phyloP scores from a whole-genome alignment of 2,329 filamentous ascomycete genomes.

The Colletotrichum lentis region DNA sequence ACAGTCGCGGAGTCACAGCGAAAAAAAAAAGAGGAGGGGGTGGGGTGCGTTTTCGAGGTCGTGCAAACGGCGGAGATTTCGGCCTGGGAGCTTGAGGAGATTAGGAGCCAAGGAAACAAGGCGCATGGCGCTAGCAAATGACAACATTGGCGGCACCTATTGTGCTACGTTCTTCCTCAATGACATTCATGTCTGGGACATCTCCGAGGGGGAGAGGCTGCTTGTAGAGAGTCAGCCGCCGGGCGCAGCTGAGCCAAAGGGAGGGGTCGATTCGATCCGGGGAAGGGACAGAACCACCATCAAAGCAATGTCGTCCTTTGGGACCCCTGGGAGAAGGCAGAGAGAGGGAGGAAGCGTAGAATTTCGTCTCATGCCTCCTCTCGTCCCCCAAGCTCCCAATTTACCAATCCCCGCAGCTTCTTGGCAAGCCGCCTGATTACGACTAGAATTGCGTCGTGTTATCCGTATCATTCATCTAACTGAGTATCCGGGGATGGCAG shows the following conservation, averaged over 20 bases:
- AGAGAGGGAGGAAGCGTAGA: too few relatives aligned
- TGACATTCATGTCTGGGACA: constrained; percentile 2
- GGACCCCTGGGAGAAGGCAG: too few relatives aligned
- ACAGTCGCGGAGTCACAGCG: background rate
- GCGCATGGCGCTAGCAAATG: background rate
- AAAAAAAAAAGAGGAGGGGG: too few relatives aligned
- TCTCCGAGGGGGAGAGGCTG: constrained; percentile 14
- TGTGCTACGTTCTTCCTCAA: background rate
- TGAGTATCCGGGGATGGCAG: background rate
- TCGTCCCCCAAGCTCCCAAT: too few relatives aligned
- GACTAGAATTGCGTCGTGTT: background rate
- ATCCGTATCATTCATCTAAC: background rate
- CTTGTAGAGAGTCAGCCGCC: background rate
- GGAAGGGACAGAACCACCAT: background rate
- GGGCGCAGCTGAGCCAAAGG: background rate
- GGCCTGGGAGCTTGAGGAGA: too few relatives aligned
- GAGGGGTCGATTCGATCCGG: background rate
- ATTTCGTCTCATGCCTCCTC: background rate
- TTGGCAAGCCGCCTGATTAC: constrained; percentile 9
- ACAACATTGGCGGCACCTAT: background rate
- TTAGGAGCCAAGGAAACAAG: background rate
- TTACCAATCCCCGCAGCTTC: background rate
- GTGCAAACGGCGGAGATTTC: background rate
- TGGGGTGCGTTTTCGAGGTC: background rate
- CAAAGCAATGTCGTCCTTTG: background rate